phyloP scores from a whole-genome alignment of 139 green algal species.

The Chlorella sorokiniana region DNA sequence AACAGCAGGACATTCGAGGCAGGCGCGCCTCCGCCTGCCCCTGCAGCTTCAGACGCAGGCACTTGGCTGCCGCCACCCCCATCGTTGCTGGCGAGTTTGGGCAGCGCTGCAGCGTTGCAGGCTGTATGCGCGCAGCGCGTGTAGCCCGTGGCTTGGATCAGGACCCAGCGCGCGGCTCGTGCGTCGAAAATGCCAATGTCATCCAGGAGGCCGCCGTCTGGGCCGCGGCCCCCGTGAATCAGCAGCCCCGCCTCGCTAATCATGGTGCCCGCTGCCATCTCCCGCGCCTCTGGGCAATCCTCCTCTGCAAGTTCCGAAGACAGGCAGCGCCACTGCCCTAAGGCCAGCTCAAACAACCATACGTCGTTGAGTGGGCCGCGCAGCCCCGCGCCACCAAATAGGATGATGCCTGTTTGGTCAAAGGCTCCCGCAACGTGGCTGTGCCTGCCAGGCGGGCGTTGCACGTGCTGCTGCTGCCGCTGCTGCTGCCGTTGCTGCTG shows the following conservation, averaged over 20 bases:
- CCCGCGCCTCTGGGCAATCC: slow-evolving; percentile 29
- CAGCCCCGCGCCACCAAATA: slow-evolving; percentile 71
- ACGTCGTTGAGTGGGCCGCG: slow-evolving; percentile 61
- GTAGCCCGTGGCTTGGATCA: slow-evolving; percentile 50
- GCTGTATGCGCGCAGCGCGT: slow-evolving; percentile 60
- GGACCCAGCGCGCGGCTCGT: slow-evolving; percentile 46
- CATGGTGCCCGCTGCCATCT: slow-evolving; percentile 70
- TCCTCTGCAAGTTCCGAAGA: slow-evolving; percentile 38
- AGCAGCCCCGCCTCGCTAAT: slow-evolving; percentile 53
- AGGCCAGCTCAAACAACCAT: slow-evolving; percentile 53
- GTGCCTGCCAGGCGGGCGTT: slow-evolving; percentile 56
- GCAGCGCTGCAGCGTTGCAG: neutral
- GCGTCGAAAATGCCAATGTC: slow-evolving; percentile 61
- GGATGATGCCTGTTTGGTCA: slow-evolving; percentile 24
- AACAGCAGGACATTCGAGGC: slow-evolving; percentile 50
- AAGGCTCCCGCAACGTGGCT: slow-evolving; percentile 58
- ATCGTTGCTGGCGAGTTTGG: neutral
- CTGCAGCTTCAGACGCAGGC: slow-evolving; percentile 4
- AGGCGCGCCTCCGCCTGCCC: neutral
- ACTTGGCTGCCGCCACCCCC: neutral
- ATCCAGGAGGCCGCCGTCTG: slow-evolving; percentile 52
- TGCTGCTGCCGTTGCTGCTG: slow-evolving; percentile 26
- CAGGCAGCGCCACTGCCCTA: slow-evolving; percentile 25
- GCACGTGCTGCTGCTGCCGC: neutral
- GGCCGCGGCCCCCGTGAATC: slow-evolving; percentile 59